Evolutionary conservation across 495 filamentous ascomycete genomes (phyloP), one percentile per base, ranked within the genome.

Genomic region (Penicillium coffeae): DNA sequence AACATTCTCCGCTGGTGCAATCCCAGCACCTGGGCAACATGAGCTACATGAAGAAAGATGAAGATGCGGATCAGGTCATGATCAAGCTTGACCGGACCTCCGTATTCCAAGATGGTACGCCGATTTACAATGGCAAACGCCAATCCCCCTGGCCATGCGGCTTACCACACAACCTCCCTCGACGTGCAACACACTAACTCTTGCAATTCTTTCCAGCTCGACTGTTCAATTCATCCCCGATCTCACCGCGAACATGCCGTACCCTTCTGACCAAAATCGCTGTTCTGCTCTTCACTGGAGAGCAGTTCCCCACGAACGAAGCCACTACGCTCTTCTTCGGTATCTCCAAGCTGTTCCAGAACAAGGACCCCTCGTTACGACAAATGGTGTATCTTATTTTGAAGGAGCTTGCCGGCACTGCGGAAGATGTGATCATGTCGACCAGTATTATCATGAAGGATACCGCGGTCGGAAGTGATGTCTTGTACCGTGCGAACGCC

Each of bases 361-460:
- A 96, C 71, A 96, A 96, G 69, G 93, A 99, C 83, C 88, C 91
- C 56, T 90, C 88, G 54, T 79, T 99, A 68, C 90, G 93, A 59
- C 93, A 99, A 76, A 97, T 97, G 92, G 92, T 99, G 30, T 95
- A 97, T 74, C 78, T 98, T 22, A 84, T 96, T 55, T 85, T 98
- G 75, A 96, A 96, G 79, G 93, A 99, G 79, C 77, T 99, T 55
- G 88, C 92, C 51, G 80, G 83, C 63, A 94, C 90, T n/a, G 92
- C 94, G 21, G 91, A 97, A 70, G 93, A 99, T 79, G 91, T 96
- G 49, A 99, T 99, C 57, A 97, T 99, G 93, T 92, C 96, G 43
- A 99, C 93, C 18, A 91, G 88, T 71, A 95, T 90, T 58, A 96
- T 99, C 53, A 99, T 99, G 92, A 99, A 99, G 75, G 93, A 99